phyloP scores from a whole-genome alignment of 192 early-diverging fungal genomes.

The Gaertneriomyces sp. region DNA sequence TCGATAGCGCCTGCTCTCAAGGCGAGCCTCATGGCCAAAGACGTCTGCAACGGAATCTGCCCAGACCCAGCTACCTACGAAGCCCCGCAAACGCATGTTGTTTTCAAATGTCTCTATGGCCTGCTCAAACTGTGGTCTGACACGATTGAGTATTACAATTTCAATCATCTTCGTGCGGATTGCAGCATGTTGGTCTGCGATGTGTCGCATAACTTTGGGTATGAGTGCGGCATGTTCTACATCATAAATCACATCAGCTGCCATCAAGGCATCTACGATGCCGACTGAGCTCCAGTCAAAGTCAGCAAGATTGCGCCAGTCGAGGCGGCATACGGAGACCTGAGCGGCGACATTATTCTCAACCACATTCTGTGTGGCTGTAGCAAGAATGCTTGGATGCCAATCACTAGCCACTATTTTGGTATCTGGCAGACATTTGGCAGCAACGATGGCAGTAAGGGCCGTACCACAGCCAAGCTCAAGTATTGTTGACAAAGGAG shows the following conservation, averaged over 20 bases:
- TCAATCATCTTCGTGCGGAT: neutral
- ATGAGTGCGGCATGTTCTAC: constrained; percentile 11
- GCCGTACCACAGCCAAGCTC: constrained; percentile 26
- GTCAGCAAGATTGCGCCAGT: constrained; percentile 9
- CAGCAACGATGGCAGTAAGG: constrained; percentile 14
- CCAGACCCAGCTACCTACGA: constrained; percentile 5
- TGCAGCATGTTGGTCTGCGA: neutral
- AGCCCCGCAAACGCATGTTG: constrained; percentile 7
- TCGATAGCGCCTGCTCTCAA: too few species aligned
- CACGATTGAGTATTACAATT: constrained; percentile 12
- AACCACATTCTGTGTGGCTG: constrained; percentile 4
- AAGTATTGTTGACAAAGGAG: constrained; percentile 5
- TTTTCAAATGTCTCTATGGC: constrained; percentile 9
- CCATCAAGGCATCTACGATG: constrained; percentile 11
- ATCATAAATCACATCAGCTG: constrained; percentile 25
- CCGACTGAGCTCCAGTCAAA: neutral
- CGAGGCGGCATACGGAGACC: constrained; percentile 1
- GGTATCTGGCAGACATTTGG: constrained; percentile 1
- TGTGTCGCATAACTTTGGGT: constrained; percentile 8
- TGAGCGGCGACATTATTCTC: constrained; percentile 2
- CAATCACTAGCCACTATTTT: constrained; percentile 23
- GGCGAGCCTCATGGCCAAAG: too few species aligned
- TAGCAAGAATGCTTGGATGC: constrained; percentile 11
- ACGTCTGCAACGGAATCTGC: neutral
- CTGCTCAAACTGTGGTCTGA: constrained; percentile 16